Evolutionary conservation across 2,329 filamentous ascomycete species (phyloP), one percentile per base, ranked within the genome.

Genomic region (Pseudonectria buxi): DNA sequence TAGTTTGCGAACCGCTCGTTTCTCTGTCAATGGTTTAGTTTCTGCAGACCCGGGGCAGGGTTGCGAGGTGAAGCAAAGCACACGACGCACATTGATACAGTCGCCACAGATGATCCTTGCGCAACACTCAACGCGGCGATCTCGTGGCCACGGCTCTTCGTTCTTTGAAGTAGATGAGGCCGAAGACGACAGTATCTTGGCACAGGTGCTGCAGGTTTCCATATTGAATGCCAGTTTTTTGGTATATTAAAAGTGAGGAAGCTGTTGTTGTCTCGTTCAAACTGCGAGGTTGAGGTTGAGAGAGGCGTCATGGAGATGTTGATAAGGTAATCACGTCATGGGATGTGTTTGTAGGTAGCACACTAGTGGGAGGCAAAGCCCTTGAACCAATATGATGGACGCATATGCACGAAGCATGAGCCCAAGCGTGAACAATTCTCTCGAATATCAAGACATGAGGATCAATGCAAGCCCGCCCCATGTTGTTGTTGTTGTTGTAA

Each of bases 151-250:
- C 61, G 11, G 74, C 69, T 26, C 33, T 26, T 11, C 43, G 54
- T 82, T 85, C 63, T 82, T 79, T 26, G 66, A 69, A 49, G 68
- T 69, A 18, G 67, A 63, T 24, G 69, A 65, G 33, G 71, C 67
- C 22, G 74, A 66, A 4, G 71, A 64, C 28, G 71, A 66, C 16
- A 87, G 70, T 16, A 80, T 61, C 15, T 67, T 68, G 22, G 82
- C 78, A 59, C 83, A 88, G 14, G 81, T 86, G 55, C 81, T 86
- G 61, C 83, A 87, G 11, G 73, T 69, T 18, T 63, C 60, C 61
- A 62, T 62, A 31, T 13, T 50, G 10, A 12, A 11, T 15, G 24
- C 16, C 15, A 24, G 35, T 35, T 26, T 12, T 35, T 26, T 12
- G 4, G 26, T 33, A 31, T 26, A 27, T 10, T 10, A 16, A 14